A percentile compares a stretch with the other conserved stretches of the same genome.
Evolutionary conservation across 2,329 filamentous ascomycete genomes (phyloP).

Genomic region (Colletotrichum musae): DNA sequence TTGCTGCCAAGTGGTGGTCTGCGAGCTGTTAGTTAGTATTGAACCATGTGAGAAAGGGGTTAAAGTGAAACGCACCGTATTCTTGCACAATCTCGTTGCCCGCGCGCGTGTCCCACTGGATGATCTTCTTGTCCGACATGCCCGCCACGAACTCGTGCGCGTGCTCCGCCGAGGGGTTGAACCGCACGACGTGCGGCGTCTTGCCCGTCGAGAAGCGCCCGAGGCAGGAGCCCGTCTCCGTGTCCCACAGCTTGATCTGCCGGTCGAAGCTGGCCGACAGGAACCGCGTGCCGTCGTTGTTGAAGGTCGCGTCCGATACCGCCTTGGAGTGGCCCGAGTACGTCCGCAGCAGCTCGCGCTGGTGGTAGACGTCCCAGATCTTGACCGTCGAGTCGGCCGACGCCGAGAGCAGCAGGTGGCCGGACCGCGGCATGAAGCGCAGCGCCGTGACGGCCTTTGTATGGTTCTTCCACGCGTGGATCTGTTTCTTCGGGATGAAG

Average conservation of each 20-base stretch:
- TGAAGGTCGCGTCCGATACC: conserved; percentile 91
- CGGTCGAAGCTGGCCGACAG: conserved; percentile 93
- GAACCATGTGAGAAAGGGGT: too few species aligned
- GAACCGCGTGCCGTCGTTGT: conserved; percentile 85
- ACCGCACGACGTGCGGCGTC: conserved; percentile 93
- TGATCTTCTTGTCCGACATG: conserved; percentile 99
- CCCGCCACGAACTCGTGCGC: conserved; percentile 94
- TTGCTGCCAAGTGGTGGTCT: conserved; percentile 95
- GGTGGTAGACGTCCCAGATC: conserved; percentile 95
- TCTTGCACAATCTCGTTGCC: conserved; percentile 88
- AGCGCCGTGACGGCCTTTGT: conserved; percentile 88
- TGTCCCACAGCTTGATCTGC: conserved; percentile 98
- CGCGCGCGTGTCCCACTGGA: conserved; percentile 93
- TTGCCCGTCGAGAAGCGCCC: conserved; percentile 93
- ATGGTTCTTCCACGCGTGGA: conserved; percentile 91
- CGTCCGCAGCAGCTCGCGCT: conserved; percentile 89
- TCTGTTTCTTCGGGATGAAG: conserved; percentile 93
- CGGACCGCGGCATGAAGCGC: conserved; percentile 89
- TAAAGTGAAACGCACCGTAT: conserved; percentile 64
- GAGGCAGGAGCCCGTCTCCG: conserved; percentile 91
- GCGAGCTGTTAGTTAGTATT: background rate
- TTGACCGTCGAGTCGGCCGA: conserved; percentile 92
- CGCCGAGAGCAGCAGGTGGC: conserved; percentile 91
- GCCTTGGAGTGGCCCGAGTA: conserved; percentile 93
- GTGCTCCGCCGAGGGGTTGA: conserved; percentile 85